A percentile compares a stretch with the other conserved stretches of the same genome.
These are phyloP conservation scores for Dryadomyces sulphureus DNA, from an alignment of 2,329 filamentous ascomycete species.

Conservation along the genomic window DNA sequence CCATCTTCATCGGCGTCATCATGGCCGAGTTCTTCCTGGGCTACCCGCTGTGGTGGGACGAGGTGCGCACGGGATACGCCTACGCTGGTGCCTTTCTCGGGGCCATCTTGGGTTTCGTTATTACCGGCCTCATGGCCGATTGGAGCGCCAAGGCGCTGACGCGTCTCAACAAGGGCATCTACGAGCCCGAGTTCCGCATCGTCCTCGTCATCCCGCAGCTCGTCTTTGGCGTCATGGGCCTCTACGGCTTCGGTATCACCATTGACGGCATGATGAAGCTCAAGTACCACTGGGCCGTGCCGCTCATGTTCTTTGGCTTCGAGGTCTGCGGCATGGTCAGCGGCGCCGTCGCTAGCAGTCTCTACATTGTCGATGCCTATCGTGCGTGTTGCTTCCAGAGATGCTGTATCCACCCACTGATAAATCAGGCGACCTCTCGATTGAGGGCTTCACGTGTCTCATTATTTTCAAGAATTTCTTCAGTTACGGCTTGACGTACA, in stretches of 20 bases:
- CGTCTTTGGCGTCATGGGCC: conserved; percentile 58
- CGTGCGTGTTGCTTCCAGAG: too few species aligned
- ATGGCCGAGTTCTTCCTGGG: conserved; percentile 70
- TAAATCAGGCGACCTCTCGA: conserved; percentile 62
- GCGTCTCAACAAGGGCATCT: conserved; percentile 60
- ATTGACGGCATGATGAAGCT: conserved; percentile 37
- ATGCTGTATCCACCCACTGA: too few species aligned
- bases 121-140: conserved; percentile 65
- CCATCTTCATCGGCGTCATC: conserved; percentile 78
- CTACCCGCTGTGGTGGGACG: conserved; percentile 66
- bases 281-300: conserved; percentile 56
- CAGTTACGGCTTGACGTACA: conserved; percentile 71
- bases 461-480: conserved; percentile 94
- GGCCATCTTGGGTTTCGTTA: conserved; percentile 58
- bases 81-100: conserved; percentile 80
- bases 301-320: conserved; percentile 69
- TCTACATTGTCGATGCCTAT: conserved; percentile 90
- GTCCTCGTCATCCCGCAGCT: conserved; percentile 71
- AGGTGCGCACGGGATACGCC: conserved; percentile 71
- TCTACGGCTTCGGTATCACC: conserved; percentile 75
- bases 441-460: conserved; percentile 81
- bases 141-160: conserved; percentile 57
- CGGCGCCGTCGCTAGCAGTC: conserved; percentile 67
- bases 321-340: conserved; percentile 86
- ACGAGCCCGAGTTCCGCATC: conserved; percentile 85